Conservation (phyloP, 345 rosid species). For the Hypericum perforatum region DNA sequence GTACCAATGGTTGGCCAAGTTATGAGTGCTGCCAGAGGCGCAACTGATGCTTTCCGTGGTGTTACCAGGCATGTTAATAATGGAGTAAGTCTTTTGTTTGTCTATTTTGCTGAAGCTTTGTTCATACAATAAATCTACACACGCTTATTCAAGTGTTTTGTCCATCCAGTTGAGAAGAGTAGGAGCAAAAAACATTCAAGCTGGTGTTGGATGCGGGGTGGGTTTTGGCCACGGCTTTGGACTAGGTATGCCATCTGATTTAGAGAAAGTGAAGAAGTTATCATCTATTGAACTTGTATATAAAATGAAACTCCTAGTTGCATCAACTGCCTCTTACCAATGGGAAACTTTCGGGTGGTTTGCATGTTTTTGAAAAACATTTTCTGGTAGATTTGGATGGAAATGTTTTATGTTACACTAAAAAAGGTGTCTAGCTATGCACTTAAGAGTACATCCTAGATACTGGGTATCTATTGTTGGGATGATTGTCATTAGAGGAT, state of each 20-base stretch:
- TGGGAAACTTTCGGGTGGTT: too few species aligned
- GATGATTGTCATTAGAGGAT: too few species aligned
- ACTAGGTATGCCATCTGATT: constrained; percentile 35
- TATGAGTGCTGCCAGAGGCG: constrained; percentile 90
- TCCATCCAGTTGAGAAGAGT: constrained; percentile 39
- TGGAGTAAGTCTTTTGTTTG: constrained; percentile 37
- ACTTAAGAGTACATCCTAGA: too few species aligned
- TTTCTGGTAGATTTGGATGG: too few species aligned
- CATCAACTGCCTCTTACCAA: too few species aligned
- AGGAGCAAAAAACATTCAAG: constrained; percentile 55
- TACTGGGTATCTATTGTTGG: too few species aligned
- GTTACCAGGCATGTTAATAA: constrained; percentile 58
- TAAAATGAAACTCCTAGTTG: too few species aligned
- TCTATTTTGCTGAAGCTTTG: not conserved
- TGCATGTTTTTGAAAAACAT: too few species aligned
- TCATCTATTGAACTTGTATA: not conserved
- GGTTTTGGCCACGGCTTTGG: constrained; percentile 83
- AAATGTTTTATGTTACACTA: too few species aligned
- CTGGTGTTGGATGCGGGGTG: constrained; percentile 66
- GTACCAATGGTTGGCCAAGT: constrained; percentile 75
- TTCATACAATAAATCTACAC: constrained; percentile 1
- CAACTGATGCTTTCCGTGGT: constrained; percentile 80
- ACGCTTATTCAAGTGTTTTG: constrained; percentile 5
- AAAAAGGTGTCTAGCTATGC: too few species aligned
- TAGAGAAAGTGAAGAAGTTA: not conserved